These are phyloP conservation scores for Limonium bicolor DNA, from an alignment of 148 eudicot genomes.

Conservation along the genomic window DNA sequence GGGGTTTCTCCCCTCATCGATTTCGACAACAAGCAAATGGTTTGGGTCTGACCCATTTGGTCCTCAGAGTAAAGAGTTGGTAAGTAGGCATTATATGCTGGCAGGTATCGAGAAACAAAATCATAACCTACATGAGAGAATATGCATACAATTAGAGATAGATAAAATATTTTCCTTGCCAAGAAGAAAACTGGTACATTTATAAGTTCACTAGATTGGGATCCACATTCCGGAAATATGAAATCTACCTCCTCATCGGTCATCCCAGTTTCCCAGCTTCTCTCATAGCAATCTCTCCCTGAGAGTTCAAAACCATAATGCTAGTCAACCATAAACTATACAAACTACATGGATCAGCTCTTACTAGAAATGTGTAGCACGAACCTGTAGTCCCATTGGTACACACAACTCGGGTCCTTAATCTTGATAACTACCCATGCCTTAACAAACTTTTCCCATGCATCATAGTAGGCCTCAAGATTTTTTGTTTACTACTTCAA, in stretches of 20 bases:
- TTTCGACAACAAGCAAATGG: slow-evolving; percentile 55
- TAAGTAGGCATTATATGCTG: slow-evolving; percentile 90
- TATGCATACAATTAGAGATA: too few relatives aligned
- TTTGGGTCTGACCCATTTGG: slow-evolving; percentile 73
- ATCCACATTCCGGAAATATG: too few relatives aligned
- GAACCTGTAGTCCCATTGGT: slow-evolving; percentile 96
- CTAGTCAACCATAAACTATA: neutral
- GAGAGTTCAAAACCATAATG: slow-evolving; percentile 11
- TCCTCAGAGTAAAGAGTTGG: slow-evolving; percentile 85
- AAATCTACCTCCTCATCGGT: slow-evolving; percentile 87
- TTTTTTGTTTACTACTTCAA: slow-evolving; percentile 61
- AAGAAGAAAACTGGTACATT: too few relatives aligned
- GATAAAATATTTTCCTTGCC: too few relatives aligned
- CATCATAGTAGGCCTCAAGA: slow-evolving; percentile 64
- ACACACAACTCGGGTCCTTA: slow-evolving; percentile 74
- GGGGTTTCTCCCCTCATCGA: slow-evolving; percentile 94
- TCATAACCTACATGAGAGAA: slow-evolving; percentile 48
- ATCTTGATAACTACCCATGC: slow-evolving; percentile 94
- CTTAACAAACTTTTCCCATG: slow-evolving; percentile 74
- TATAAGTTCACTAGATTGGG: too few relatives aligned
- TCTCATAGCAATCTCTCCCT: slow-evolving; percentile 96
- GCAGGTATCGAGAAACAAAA: slow-evolving; percentile 90
- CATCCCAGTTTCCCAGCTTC: slow-evolving; percentile 85
- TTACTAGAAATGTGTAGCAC: neutral
- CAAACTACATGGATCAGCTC: neutral